Evolutionary conservation across 1,284 basidiomycete genomes (phyloP), one percentile per base, ranked within the genome.

Genomic region (Trichosporon coremiiforme): DNA sequence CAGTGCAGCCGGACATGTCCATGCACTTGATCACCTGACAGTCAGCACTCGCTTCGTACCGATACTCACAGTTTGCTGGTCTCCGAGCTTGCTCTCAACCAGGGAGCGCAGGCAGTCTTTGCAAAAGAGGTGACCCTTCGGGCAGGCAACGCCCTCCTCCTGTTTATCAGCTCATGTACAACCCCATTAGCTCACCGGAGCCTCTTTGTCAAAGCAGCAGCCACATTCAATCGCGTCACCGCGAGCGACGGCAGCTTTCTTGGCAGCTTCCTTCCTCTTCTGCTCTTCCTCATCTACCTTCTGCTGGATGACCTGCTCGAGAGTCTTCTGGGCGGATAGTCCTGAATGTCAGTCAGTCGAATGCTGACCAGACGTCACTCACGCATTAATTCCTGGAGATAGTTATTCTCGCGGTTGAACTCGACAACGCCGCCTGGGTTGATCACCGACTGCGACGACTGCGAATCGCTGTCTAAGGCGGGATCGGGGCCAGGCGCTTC

Each of bases 91-190:
- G 35, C 73, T 81, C 65, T 85, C 84, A 9, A 81, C 82, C 53
- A 81, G 75, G 7, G 70, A 67, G 15, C 79, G 85, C 76, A 90
- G 85, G 78, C 91, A 92, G 0, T 83, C 79, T 22, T 78, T 84
- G 78, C 91, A 92, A 81, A 92, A 92, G 4, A 90, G 85, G 78
- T 92, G 91, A 0, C 90, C 89, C 65, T 94, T 92, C 0, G 90
- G 88, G 75, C 93, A 95, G 81, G 94, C 91, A 2, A 91, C 86
- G 88, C 94, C 90, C 74, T 90, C 88, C 64, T 88, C 87, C 92
- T 94, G 76, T 68, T 36, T 31, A 33, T 68, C 74, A 68, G 55
- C 29, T 17, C n/a, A n/a, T n/a, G n/a, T n/a, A n/a, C n/a, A 31
- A 5, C 50, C 36, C 2, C n/a, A n/a, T n/a, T n/a, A 64, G 84